phyloP scores from a whole-genome alignment of 2,329 filamentous ascomycete species.

The Immersiporthe knoxdaviesiana region DNA sequence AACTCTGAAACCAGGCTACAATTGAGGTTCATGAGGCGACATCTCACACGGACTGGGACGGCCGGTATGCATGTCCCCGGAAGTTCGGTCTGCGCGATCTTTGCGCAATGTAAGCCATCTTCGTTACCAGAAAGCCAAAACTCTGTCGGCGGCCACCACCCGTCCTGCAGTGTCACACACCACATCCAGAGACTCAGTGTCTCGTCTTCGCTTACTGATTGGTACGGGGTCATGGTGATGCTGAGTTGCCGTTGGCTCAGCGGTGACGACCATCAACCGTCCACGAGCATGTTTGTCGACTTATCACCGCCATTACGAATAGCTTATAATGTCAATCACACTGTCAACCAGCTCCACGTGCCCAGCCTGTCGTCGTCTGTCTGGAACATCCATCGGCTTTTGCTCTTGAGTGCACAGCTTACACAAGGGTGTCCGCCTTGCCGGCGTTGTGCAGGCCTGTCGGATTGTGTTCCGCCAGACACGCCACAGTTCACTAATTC shows the following conservation, averaged over 20 bases:
- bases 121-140: not conserved
- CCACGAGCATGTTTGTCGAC: not conserved
- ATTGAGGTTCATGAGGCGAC: not conserved
- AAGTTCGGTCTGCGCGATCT: not conserved
- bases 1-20: not conserved
- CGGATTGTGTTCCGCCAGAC: conserved; percentile 23
- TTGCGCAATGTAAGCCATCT: not conserved
- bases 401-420: not conserved
- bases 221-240: not conserved
- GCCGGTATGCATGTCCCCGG: not conserved
- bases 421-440: conserved; percentile 3
- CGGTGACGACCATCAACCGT: not conserved
- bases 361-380: not conserved
- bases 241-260: not conserved
- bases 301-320: not conserved
- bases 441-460: conserved; percentile 19
- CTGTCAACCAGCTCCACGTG: not conserved
- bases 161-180: not conserved
- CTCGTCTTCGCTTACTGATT: not conserved
- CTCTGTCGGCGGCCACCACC: not conserved
- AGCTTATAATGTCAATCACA: not conserved
- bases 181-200: not conserved
- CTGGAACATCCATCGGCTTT: not conserved
- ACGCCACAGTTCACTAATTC: not conserved
- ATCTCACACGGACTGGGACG: not conserved